Evolutionary conservation across 768 basidiomycete species (phyloP), one percentile per base, ranked within the genome.

Genomic region (Boletus sp.): DNA sequence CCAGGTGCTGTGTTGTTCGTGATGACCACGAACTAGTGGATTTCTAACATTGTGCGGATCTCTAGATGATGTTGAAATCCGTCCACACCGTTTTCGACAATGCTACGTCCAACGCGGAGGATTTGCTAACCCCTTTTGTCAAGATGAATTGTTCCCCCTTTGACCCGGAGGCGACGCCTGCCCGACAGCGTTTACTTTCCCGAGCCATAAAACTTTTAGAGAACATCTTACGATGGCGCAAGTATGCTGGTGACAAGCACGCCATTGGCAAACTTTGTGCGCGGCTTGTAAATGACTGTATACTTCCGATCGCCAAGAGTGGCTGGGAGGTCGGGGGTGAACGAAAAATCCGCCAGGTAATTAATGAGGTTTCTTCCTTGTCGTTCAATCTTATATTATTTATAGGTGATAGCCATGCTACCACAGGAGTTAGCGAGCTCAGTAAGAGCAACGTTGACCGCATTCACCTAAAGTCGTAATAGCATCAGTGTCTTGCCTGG

Each of bases 291-390:
- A 79, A 79, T 21, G 74, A 78, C 19, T 79, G 79, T 56, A 77
- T 94, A 40, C 63, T 87, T 47, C 82, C 80, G 6, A 75, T 90
- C 30, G 85, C 92, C 6, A 79, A 83, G 56, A 79, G 77, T 52
- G 88, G 88, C 9, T 97, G 93, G 94, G 90, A 92, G 40, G 87
- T 90, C 35, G 93, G 94, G 11, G 92, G 92, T 2, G 79, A 86
- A 68, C 82, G 82, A 37, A 71, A 81, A 54, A 74, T 81, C 53
- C 74, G 71, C 29, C 82, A 81, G 80, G 90, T 90, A 56, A 59
- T 74, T 67, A 38, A 47, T 49, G 37, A 44, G 23, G 25, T 17
- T 19, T 35, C 19, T 35, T n/a, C 25, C 27, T 27, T 14, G n/a
- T 38, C 23, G 34, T 41, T 43, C 51, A 44, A 50, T 41, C 53